Percentiles rank a stretch among this genome's conserved stretches.
phyloP scores from a whole-genome alignment of 2,329 filamentous ascomycete species.

The Xylaria hypoxylon region DNA sequence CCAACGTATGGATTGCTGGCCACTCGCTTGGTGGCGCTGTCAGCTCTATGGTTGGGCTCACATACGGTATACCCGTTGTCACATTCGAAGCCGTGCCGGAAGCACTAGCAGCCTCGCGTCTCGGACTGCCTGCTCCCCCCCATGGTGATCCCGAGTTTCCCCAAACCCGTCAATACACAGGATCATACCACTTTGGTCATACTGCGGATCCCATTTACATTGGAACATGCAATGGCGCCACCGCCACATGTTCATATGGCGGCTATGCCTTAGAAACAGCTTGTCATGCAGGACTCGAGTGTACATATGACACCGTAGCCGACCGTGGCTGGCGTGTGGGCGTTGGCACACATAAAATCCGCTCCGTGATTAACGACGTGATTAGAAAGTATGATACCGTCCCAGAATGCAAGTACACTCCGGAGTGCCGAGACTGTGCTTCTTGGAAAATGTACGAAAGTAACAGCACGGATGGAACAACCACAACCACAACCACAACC shows the following conservation, averaged over 20 bases:
- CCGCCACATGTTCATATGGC: conserved; percentile 87
- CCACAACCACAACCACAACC: conserved; percentile 65
- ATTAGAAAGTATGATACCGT: conserved; percentile 85
- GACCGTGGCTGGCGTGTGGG: conserved; percentile 94
- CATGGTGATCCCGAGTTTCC: conserved; percentile 77
- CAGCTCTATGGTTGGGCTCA: conserved; percentile 87
- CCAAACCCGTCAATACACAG: conserved; percentile 78
- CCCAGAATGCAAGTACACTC: conserved; percentile 79
- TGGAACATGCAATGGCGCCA: conserved; percentile 90
- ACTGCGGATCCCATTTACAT: conserved; percentile 96
- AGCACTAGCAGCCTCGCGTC: conserved; percentile 83
- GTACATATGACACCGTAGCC: conserved; percentile 90
- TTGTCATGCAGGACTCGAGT: conserved; percentile 91
- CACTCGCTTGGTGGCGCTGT: conserved; percentile 94
- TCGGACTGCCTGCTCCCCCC: conserved; percentile 88
- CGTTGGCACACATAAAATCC: conserved; percentile 91
- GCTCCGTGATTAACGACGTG: conserved; percentile 87
- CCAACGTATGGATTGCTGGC: conserved; percentile 89
- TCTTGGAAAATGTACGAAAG: conserved; percentile 96
- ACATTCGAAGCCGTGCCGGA: conserved; percentile 96
- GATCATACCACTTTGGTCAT: conserved; percentile 91
- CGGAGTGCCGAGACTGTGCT: conserved; percentile 88
- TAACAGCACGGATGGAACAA: conserved; percentile 85
- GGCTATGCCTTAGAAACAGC: conserved; percentile 93
- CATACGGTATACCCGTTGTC: conserved; percentile 89